phyloP scores from a whole-genome alignment of 192 early-diverging fungal species.

The Chytriomyces sp. region DNA sequence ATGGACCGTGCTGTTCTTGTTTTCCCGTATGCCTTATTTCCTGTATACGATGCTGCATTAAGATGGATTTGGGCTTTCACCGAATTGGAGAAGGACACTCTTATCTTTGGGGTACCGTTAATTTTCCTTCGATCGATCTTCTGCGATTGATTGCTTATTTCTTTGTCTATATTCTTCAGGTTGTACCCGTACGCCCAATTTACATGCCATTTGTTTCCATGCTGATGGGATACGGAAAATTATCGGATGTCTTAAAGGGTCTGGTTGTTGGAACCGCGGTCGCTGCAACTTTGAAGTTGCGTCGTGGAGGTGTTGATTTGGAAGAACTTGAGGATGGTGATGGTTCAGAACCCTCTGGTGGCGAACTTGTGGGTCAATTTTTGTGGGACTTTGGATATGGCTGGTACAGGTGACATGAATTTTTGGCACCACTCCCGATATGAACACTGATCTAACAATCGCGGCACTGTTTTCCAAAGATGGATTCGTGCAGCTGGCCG shows the following conservation, averaged over 20 bases:
- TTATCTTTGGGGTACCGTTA: conserved; percentile 28
- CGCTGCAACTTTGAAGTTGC: conserved; percentile 9
- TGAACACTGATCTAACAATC: not conserved
- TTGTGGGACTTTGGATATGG: conserved; percentile 24
- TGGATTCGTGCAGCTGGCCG: conserved; percentile 7
- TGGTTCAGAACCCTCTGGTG: not conserved
- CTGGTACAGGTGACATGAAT: conserved; percentile 20
- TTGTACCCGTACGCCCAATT: conserved; percentile 25
- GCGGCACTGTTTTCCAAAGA: not conserved
- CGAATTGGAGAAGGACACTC: conserved; percentile 29
- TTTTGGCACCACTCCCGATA: not conserved
- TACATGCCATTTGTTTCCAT: conserved; percentile 26
- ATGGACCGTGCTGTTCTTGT: conserved; percentile 12
- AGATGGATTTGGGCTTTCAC: conserved; percentile 33
- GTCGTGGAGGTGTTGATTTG: conserved; percentile 11
- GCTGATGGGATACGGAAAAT: conserved; percentile 15
- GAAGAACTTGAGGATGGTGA: not conserved
- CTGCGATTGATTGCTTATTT: not conserved
- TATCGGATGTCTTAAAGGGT: conserved; percentile 3
- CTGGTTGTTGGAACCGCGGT: conserved; percentile 10
- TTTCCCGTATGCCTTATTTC: conserved; percentile 33
- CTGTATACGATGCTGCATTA: conserved; percentile 23
- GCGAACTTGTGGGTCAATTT: conserved; percentile 20
- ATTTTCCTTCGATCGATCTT: not conserved
- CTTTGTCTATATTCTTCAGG: not conserved